Percentiles rank a stretch among this genome's conserved stretches.
phyloP scores from a whole-genome alignment of 495 filamentous ascomycete genomes.

The Hypoxylon intermedium region DNA sequence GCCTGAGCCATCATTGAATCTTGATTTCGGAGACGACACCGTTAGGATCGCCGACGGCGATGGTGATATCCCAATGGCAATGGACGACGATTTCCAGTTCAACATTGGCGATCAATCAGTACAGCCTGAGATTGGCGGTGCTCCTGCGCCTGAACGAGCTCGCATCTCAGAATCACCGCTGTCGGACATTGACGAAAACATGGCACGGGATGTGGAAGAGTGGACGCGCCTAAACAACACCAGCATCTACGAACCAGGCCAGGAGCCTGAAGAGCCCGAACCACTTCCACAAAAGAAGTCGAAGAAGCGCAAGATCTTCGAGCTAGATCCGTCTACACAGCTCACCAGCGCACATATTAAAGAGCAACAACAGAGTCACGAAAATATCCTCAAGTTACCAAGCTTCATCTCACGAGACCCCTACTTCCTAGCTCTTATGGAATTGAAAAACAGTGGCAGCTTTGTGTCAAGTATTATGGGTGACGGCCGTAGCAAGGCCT shows the following conservation, averaged over 20 bases:
- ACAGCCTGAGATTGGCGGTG: conserved; percentile 48
- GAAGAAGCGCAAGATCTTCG: conserved; percentile 79
- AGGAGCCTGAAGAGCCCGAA: conserved; percentile 63
- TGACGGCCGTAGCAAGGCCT: conserved; percentile 74
- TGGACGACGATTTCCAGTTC: conserved; percentile 66
- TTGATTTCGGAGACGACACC: conserved; percentile 59
- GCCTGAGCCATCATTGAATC: conserved; percentile 51
- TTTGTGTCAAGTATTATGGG: conserved; percentile 84
- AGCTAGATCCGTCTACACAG: conserved; percentile 70
- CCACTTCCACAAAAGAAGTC: conserved; percentile 69
- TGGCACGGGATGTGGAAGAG: conserved; percentile 61
- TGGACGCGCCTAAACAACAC: conserved; percentile 59
- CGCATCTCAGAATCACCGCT: conserved; percentile 73
- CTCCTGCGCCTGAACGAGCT: conserved; percentile 54
- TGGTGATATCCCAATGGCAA: conserved; percentile 66
- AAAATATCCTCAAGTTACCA: conserved; percentile 78
- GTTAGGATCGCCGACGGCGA: conserved; percentile 64
- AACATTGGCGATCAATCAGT: conserved; percentile 59
- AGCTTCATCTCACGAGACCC: conserved; percentile 86
- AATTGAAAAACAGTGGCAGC: conserved; percentile 83
- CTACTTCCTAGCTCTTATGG: conserved; percentile 83
- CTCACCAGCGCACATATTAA: conserved; percentile 68
- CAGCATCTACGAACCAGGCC: conserved; percentile 57
- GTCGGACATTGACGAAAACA: conserved; percentile 69
- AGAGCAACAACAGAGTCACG: conserved; percentile 77